Evolutionary conservation across 441 rosid species (phyloP), one percentile per base, ranked within the genome.

Genomic region (Adansonia madagascariensis): DNA sequence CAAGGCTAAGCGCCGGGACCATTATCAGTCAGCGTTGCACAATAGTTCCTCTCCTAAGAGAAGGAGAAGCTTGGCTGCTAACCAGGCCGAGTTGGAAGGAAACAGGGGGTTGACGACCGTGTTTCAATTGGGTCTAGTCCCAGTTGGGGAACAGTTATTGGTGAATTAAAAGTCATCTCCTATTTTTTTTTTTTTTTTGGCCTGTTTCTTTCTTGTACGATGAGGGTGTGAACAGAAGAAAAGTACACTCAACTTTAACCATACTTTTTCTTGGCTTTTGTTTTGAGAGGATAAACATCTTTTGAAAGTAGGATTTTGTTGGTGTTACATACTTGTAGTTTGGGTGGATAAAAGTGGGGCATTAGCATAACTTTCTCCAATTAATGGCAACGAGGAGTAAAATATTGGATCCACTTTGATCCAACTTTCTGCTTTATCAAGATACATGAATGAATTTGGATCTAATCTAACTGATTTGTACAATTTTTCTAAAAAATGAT

Each of bases 131-230:
- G 62, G 63, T 24, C 1, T 57, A n/a, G 1, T 78, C 77, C 80
- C 67, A 76, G 57, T 62, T 75, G 83, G 80, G 39, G 86, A 80
- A 74, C 81, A 78, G 57, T 75, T 83, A 75, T 56, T 79, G 81
- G 87, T 70, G 6, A 76, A 18, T 27, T 83, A 76, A 24, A 60
- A 78, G n/a, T 39, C 31, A 12, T 27, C 11, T 14, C 17, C 50
- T n/a, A n/a, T n/a, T n/a, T n/a, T n/a, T 14, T 53, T 4, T 17
- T 1, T 8, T 17, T 50, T 0, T 20, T 24, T 0, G 27, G 27
- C 27, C 9, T 62, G 24, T 60, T 31, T 57, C 14, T 10, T 41
- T 8, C n/a, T 61, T 50, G 9, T 18, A 31, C 14, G 35, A 63
- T 18, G 60, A 50, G 6, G 17, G 39, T 70, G 44, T 49, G 59